These are phyloP conservation scores for Kondoa malvinella DNA, from an alignment of 768 basidiomycete genomes.

Conservation along the genomic window DNA sequence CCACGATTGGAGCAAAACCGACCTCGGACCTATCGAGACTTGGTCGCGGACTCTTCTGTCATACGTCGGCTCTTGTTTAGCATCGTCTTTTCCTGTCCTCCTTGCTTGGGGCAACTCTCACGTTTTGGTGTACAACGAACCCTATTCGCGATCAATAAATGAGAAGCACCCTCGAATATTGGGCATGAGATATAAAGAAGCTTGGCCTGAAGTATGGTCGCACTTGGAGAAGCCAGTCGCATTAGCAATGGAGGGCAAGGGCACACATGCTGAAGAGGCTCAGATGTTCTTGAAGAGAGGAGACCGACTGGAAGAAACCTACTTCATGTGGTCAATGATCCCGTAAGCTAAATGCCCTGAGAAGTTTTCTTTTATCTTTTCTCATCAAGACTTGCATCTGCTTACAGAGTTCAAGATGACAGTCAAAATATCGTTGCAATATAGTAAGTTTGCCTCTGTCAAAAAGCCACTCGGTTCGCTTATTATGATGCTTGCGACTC, in stretches of 20 bases:
- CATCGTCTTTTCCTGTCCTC: not conserved
- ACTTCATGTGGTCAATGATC: not conserved
- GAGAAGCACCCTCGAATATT: not conserved
- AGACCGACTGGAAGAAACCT: not conserved
- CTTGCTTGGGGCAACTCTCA: not conserved
- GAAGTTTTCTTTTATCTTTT: no score
- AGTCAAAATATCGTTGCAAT: no score
- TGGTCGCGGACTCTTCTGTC: not conserved
- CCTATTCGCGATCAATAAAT: not conserved
- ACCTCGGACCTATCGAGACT: not conserved
- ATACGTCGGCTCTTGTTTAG: not conserved
- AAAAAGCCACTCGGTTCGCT: not conserved
- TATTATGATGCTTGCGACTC: not conserved
- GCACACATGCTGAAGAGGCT: not conserved
- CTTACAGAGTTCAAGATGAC: no score
- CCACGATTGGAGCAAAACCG: not conserved
- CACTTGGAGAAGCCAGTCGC: not conserved
- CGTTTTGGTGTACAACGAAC: not conserved
- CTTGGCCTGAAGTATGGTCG: not conserved
- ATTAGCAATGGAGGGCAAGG: not conserved
- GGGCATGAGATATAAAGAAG: not conserved
- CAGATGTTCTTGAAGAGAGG: not conserved
- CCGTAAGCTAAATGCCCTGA: not conserved
- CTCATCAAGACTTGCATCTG: no score
- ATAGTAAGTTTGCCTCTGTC: not conserved